A percentile compares a stretch with the other conserved stretches of the same genome.
These are phyloP conservation scores for Leccinum ochraceum DNA, from an alignment of 768 basidiomycete genomes.

Conservation along the genomic window DNA sequence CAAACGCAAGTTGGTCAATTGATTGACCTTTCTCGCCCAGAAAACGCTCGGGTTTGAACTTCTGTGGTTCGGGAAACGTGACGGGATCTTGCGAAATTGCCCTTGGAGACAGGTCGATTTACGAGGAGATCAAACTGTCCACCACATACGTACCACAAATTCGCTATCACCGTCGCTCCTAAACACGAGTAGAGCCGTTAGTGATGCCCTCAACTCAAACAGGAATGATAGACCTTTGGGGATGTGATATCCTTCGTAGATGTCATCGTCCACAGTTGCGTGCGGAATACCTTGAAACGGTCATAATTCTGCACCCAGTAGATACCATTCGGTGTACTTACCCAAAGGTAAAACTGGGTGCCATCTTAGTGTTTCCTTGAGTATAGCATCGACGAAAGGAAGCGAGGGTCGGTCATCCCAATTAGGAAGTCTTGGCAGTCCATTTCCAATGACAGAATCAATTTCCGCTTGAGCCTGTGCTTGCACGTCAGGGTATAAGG, in stretches of 20 bases:
- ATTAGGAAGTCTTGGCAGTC: constrained; percentile 20
- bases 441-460: constrained; percentile 17
- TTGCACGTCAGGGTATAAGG: constrained; percentile 28
- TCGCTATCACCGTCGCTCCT: constrained; percentile 24
- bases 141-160: constrained; percentile 16
- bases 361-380: constrained; percentile 30
- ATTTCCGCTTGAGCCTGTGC: constrained; percentile 22
- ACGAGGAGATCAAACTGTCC: not conserved
- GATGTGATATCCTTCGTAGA: constrained; percentile 49
- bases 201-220: not conserved
- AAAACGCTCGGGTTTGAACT: constrained; percentile 41
- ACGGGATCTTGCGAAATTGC: constrained; percentile 38
- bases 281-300: constrained; percentile 31
- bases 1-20: constrained; percentile 21
- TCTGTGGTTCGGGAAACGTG: constrained; percentile 38
- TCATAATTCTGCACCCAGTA: not conserved
- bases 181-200: not conserved
- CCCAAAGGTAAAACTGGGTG: constrained; percentile 18
- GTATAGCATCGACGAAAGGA: constrained; percentile 23
- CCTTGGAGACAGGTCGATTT: constrained; percentile 16
- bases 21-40: constrained; percentile 12
- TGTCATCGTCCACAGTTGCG: constrained; percentile 38
- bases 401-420: constrained; percentile 23
- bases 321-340: not conserved
- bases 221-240: constrained; percentile 42